These are phyloP conservation scores for Coemansia sp. DNA, from an alignment of 192 early-diverging fungal genomes.

Conservation along the genomic window DNA sequence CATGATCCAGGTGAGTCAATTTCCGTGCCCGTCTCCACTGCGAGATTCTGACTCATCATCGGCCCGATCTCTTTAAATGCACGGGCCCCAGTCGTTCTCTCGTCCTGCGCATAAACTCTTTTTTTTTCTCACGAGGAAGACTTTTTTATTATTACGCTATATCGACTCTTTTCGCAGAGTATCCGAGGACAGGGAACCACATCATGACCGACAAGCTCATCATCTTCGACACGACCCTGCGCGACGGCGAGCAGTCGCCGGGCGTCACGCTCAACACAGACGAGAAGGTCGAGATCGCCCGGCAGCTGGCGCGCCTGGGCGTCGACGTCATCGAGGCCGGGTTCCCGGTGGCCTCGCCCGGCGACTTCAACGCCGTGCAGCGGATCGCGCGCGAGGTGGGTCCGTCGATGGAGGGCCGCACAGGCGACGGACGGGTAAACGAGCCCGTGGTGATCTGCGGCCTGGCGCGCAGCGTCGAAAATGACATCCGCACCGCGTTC, in stretches of 20 bases:
- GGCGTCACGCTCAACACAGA: constrained; percentile 88
- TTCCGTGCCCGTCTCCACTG: not conserved
- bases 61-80: not conserved
- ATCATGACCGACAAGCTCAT: constrained; percentile 66
- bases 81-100: not conserved
- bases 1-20: not conserved
- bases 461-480: constrained; percentile 76
- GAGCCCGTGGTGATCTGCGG: constrained; percentile 86
- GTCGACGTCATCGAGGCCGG: constrained; percentile 96
- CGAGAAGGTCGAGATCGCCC: constrained; percentile 95
- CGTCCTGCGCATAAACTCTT: not conserved
- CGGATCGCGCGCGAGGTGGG: constrained; percentile 92
- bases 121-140: too few relatives aligned
- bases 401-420: constrained; percentile 73
- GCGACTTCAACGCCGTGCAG: constrained; percentile 94
- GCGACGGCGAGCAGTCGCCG: constrained; percentile 98
- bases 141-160: not conserved
- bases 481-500: constrained; percentile 83
- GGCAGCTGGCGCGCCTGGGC: constrained; percentile 86
- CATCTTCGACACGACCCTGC: constrained; percentile 93
- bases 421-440: constrained; percentile 55
- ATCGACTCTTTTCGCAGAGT: not conserved
- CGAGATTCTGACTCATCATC: too few relatives aligned
- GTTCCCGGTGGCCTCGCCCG: constrained; percentile 89
- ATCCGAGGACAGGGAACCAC: too few relatives aligned